Evolutionary conservation across 2,329 filamentous ascomycete genomes (phyloP), one percentile per base, ranked within the genome.

Genomic region (Escovopsis weberi): DNA sequence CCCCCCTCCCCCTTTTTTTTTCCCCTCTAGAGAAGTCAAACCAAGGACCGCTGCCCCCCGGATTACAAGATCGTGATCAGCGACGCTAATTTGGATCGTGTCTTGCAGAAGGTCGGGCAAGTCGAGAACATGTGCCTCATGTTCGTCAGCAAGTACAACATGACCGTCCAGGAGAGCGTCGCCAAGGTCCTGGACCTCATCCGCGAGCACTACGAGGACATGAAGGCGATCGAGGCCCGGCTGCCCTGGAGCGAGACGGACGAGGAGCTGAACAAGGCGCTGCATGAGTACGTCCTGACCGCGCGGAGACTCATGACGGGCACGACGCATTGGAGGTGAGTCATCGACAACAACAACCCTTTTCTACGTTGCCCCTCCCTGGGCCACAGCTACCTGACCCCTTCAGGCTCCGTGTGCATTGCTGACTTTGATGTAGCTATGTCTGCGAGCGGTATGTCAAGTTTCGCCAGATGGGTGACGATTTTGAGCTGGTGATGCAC

Each of bases 401-500:
- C 15, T 15, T 15, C 15, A 15, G 15, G 15, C 15, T 15, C 15
- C 15, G 15, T 15, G 10, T 32, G 26, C 12, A 12, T 39, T 28
- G 23, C 23, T 23, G 37, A 19, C 26, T 19, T 12, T 9, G 26
- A 5, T 30, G 19, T 33, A 42, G 43, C 30, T 45, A 45, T 26
- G 18, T 38, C 10, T 45, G 43, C n/a, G 43, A 45, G 33, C 42
- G 43, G 23, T 45, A 45, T 37, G 42, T 44, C 26, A 39, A 39
- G 12, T 9, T 39, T 11, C 35, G 41, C 41, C 19, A 47, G 33
- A 2, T 47, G 40, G 45, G 38, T 44, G 23, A 46, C 2, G 41
- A 55, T 38, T 45, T 42, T 32, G 44, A 49, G 28, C 23, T 48
- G n/a, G 40, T 48, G 8, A 43, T 51, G 34, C 39, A 42, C 8